These are phyloP conservation scores for Apiospora malaysiana DNA, from an alignment of 2,329 filamentous ascomycete species.

Conservation along the genomic window DNA sequence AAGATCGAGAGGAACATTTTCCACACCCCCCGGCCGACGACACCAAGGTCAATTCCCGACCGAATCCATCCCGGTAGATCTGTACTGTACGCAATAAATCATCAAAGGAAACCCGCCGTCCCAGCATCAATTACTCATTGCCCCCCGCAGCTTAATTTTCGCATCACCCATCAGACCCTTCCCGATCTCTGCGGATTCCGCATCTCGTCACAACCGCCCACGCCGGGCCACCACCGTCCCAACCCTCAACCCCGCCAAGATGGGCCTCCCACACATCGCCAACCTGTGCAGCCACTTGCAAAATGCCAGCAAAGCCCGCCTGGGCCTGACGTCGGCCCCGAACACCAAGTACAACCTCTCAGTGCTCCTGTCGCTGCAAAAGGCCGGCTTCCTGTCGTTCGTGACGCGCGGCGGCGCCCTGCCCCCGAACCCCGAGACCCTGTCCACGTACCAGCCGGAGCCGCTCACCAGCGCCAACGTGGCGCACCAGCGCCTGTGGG, in stretches of 20 bases:
- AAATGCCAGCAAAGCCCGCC: constrained; percentile 83
- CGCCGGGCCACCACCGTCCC: not conserved
- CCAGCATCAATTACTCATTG: not conserved
- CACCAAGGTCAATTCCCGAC: not conserved
- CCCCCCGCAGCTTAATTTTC: not conserved
- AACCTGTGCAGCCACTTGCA: constrained; percentile 90
- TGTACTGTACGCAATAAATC: not conserved
- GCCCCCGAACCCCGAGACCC: constrained; percentile 54
- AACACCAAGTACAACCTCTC: constrained; percentile 81
- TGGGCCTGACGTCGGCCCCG: constrained; percentile 83
- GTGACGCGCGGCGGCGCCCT: constrained; percentile 75
- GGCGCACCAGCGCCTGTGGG: constrained; percentile 78
- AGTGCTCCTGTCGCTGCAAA: constrained; percentile 78
- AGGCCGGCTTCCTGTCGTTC: constrained; percentile 79
- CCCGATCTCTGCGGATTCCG: not conserved
- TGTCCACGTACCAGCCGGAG: constrained; percentile 55
- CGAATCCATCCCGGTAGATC: not conserved
- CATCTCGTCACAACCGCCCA: not conserved
- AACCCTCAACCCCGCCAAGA: constrained; percentile 41
- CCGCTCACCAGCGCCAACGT: constrained; percentile 73
- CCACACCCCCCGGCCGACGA: not conserved
- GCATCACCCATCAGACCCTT: too few species aligned
- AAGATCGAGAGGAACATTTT: not conserved
- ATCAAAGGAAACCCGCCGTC: not conserved
- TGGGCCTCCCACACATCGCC: constrained; percentile 77